These are phyloP conservation scores for Lobosporangium transversale DNA, from an alignment of 192 early-diverging fungal genomes.

Conservation along the genomic window DNA sequence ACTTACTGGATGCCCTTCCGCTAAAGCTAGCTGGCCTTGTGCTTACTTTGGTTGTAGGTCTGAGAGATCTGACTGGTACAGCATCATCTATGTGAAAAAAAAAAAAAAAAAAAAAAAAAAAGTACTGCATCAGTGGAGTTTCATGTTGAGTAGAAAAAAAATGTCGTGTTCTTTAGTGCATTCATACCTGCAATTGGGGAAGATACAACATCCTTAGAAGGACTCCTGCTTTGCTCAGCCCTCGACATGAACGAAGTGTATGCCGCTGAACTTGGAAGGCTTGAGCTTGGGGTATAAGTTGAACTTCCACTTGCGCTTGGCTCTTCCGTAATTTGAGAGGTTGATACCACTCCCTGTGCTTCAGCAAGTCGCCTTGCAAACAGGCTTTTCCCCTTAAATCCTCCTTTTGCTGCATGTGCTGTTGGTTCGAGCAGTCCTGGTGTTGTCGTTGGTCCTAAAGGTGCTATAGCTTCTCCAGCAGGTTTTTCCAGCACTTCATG, in stretches of 20 bases:
- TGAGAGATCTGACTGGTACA: constrained; percentile 5
- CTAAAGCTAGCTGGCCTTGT: background rate
- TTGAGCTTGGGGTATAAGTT: background rate
- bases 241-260: constrained; percentile 15
- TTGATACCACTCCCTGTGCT: constrained; percentile 17
- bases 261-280: constrained; percentile 12
- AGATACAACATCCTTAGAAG: constrained; percentile 2
- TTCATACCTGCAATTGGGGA: constrained; percentile 15
- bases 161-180: too few relatives aligned
- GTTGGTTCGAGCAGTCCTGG: constrained; percentile 21
- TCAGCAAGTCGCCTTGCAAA: constrained; percentile 43
- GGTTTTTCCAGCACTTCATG: constrained; percentile 48
- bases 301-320: background rate
- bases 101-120: background rate
- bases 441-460: constrained; percentile 19
- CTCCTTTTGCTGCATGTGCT: constrained; percentile 6
- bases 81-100: constrained; percentile 1
- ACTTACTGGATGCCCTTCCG: background rate
- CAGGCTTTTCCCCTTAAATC: constrained; percentile 38
- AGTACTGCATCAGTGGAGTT: too few relatives aligned
- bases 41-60: background rate
- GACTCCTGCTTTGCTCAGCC: background rate
- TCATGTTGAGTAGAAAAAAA: too few relatives aligned
- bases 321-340: background rate
- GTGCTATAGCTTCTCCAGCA: constrained; percentile 30